phyloP scores from a whole-genome alignment of 2,329 filamentous ascomycete species.

The Fusarium sp. region DNA sequence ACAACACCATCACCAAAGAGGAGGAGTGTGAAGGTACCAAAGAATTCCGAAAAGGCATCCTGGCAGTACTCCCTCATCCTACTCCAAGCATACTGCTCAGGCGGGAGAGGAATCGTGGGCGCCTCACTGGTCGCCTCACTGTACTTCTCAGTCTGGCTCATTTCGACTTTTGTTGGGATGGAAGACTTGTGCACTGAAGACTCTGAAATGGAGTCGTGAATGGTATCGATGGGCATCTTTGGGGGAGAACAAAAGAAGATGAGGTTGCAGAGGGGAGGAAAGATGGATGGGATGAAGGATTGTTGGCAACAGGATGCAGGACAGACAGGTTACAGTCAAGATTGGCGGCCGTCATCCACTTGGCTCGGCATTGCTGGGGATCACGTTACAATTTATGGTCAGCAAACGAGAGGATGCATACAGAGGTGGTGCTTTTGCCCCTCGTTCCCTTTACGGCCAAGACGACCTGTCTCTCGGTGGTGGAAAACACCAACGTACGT shows the following conservation, averaged over 20 bases:
- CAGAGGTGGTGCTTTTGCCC: conserved; percentile 14
- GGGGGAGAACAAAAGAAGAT: not conserved
- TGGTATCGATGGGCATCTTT: conserved; percentile 47
- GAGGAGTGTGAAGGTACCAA: conserved; percentile 74
- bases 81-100: conserved; percentile 60
- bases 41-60: conserved; percentile 74
- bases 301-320: conserved; percentile 20
- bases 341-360: conserved; percentile 27
- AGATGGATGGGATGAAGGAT: conserved; percentile 2
- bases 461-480: conserved; percentile 19
- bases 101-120: conserved; percentile 27
- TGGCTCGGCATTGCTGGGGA: conserved; percentile 32
- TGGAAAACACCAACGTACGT: conserved; percentile 18
- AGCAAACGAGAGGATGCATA: conserved; percentile 19
- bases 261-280: not conserved
- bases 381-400: conserved; percentile 42
- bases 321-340: conserved; percentile 19
- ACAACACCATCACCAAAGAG: conserved; percentile 79
- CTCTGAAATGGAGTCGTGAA: conserved; percentile 51
- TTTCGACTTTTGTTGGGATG: conserved; percentile 49
- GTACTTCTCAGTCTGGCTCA: conserved; percentile 44
- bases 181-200: conserved; percentile 51
- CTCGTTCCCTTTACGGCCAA: conserved; percentile 28
- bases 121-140: conserved; percentile 38
- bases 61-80: conserved; percentile 62